Conservation (phyloP, 805 yeast genomes). For the Starmera quercuum region DNA sequence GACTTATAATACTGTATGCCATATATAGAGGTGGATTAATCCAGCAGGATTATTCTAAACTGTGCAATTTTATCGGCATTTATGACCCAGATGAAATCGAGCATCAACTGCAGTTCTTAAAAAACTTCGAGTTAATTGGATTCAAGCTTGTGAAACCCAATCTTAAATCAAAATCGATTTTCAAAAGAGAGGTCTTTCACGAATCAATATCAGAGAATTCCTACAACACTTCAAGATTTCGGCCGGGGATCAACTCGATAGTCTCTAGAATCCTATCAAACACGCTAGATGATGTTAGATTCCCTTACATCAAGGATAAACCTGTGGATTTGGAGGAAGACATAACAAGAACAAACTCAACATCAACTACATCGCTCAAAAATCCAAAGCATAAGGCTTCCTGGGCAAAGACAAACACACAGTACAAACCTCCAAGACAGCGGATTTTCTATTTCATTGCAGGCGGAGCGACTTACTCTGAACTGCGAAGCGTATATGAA, state of each 20-base stretch:
- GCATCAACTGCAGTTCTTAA: slow-evolving; percentile 44
- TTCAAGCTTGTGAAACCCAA: slow-evolving; percentile 41
- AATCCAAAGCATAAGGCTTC: slow-evolving; percentile 68
- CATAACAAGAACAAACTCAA: slow-evolving; percentile 22
- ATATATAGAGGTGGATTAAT: slow-evolving; percentile 77
- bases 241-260: slow-evolving; percentile 60
- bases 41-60: slow-evolving; percentile 62
- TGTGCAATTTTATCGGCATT: slow-evolving; percentile 47
- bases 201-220: slow-evolving; percentile 33
- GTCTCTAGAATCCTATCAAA: slow-evolving; percentile 43
- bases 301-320: slow-evolving; percentile 72
- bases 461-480: slow-evolving; percentile 87
- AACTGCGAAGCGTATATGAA: slow-evolving; percentile 68
- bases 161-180: slow-evolving; percentile 31
- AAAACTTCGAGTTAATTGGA: slow-evolving; percentile 52
- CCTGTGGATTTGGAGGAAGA: slow-evolving; percentile 43
- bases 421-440: slow-evolving; percentile 41
- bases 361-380: slow-evolving; percentile 46
- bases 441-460: slow-evolving; percentile 73
- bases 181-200: slow-evolving; percentile 46
- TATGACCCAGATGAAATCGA: slow-evolving; percentile 31
- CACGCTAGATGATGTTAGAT: slow-evolving; percentile 47
- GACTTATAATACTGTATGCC: slow-evolving; percentile 69
- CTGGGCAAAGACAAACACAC: slow-evolving; percentile 51
- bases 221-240: slow-evolving; percentile 63